A percentile compares a stretch with the other conserved stretches of the same genome.
Evolutionary conservation across 768 basidiomycete species (phyloP).

Genomic region (Dioszegia hungarica): DNA sequence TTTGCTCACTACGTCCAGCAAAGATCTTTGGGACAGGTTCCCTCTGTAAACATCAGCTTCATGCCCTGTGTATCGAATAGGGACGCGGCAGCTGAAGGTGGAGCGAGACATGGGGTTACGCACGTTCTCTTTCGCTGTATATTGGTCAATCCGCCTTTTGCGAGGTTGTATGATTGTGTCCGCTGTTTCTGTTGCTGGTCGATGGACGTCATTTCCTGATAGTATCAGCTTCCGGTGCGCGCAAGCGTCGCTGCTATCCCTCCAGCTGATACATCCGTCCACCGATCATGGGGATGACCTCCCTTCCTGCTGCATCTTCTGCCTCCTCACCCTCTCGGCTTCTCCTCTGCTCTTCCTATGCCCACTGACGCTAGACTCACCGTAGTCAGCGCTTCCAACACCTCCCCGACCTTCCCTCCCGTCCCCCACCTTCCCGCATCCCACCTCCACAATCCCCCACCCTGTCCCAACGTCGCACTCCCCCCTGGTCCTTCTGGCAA

Average conservation of each 20-base stretch:
- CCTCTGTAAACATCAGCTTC: conserved; percentile 57
- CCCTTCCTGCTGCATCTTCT: neutral
- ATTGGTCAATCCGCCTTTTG: conserved; percentile 84
- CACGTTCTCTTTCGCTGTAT: conserved; percentile 94
- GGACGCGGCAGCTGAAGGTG: neutral
- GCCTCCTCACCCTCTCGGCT: neutral
- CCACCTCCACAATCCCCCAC: conserved; percentile 72
- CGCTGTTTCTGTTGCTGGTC: conserved; percentile 92
- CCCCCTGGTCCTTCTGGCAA: conserved; percentile 49
- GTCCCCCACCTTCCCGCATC: conserved; percentile 84
- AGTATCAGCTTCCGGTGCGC: too few species aligned
- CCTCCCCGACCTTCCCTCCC: conserved; percentile 73
- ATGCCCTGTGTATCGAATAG: neutral
- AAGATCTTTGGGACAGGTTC: conserved; percentile 84
- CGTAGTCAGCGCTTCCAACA: conserved; percentile 79
- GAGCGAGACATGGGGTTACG: conserved; percentile 25
- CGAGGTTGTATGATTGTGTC: conserved; percentile 82
- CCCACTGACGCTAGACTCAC: conserved; percentile 54
- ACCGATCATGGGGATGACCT: too few species aligned
- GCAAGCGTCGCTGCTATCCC: too few species aligned
- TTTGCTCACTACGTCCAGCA: conserved; percentile 75
- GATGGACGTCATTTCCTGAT: conserved; percentile 86
- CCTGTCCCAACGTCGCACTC: neutral
- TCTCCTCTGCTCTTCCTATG: neutral
- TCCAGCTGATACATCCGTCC: too few species aligned